Percentiles rank a stretch among this genome's conserved stretches.
Conservation (phyloP, 331 rosid species). For the Rhamnella rubrinervis region DNA sequence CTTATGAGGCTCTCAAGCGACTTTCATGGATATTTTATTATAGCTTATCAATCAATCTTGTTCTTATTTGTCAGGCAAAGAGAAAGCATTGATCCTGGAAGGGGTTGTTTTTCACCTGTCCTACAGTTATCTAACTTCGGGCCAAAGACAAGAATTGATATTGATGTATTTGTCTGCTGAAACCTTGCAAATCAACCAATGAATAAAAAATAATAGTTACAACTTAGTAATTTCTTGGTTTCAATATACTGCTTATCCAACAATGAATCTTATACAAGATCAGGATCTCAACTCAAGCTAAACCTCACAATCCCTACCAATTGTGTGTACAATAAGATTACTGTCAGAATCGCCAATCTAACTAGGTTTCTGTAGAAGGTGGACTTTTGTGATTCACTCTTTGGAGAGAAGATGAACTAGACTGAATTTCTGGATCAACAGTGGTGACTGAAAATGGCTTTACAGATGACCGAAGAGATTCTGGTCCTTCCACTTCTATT, state of each 20-base stretch:
- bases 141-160: too few species aligned
- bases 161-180: background rate
- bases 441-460: conserved; percentile 46
- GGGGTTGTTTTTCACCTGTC: too few species aligned
- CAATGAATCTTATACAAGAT: background rate
- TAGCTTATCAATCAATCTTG: background rate
- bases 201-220: background rate
- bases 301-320: conserved; percentile 34
- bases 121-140: too few species aligned
- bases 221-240: background rate
- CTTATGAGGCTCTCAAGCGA: background rate
- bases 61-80: background rate
- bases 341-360: conserved; percentile 23
- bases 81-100: too few species aligned
- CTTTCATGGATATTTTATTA: background rate
- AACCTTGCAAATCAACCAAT: background rate
- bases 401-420: conserved; percentile 30
- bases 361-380: conserved; percentile 46
- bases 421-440: conserved; percentile 23
- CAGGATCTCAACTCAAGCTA: conserved; percentile 7
- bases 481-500: conserved; percentile 65
- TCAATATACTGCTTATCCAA: background rate
- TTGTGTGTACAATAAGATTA: conserved; percentile 23
- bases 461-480: conserved; percentile 61
- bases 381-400: conserved; percentile 25